phyloP scores from a whole-genome alignment of 2,329 filamentous ascomycete species.

The Ophiostoma himal-ulmi region DNA sequence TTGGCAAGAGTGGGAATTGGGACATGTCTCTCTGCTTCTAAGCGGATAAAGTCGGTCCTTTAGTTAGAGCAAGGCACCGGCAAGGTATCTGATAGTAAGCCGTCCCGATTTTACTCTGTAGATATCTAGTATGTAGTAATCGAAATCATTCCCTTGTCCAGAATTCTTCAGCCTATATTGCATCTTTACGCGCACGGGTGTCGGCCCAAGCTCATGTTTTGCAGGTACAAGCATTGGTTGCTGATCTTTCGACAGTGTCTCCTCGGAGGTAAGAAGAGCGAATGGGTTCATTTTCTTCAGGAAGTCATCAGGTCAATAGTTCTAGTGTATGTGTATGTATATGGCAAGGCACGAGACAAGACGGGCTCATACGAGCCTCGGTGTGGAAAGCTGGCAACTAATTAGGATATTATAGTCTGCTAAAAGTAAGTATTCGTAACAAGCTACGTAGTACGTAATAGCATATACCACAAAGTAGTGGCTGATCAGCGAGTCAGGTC shows the following conservation, averaged over 20 bases:
- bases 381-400: neutral
- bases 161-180: neutral
- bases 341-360: neutral
- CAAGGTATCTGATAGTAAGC: slow-evolving; percentile 2
- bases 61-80: neutral
- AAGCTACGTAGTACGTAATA: neutral
- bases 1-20: neutral
- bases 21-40: neutral
- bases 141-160: too few relatives aligned
- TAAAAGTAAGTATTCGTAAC: too few relatives aligned
- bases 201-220: neutral
- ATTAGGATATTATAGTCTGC: too few relatives aligned
- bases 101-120: neutral
- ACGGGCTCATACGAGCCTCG: neutral
- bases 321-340: neutral
- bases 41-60: neutral
- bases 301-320: too few relatives aligned
- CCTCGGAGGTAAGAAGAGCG: neutral
- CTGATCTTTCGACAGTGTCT: neutral
- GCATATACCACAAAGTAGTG: neutral
- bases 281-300: neutral
- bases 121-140: too few relatives aligned
- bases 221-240: neutral
- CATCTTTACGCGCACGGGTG: neutral
- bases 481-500: slow-evolving; percentile 9